Conservation (phyloP, 2,329 filamentous ascomycete species). For the Aspergillus flavus region DNA sequence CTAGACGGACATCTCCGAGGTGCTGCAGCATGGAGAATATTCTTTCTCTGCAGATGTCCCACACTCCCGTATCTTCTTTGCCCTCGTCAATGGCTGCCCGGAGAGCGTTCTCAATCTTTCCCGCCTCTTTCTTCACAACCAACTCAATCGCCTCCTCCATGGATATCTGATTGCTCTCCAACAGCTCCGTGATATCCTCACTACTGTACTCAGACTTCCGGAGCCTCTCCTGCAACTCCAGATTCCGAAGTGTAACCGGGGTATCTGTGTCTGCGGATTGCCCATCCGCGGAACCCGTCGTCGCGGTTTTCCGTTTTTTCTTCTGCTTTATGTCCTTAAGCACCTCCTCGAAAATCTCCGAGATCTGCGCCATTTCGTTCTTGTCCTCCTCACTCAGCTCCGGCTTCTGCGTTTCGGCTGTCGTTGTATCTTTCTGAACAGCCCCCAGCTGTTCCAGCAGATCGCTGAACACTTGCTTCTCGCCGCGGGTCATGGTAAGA, state of each 20-base stretch:
- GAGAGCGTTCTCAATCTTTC: slow-evolving; percentile 35
- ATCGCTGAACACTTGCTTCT: slow-evolving; percentile 19
- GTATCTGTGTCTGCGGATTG: background rate
- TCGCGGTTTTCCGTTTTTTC: background rate
- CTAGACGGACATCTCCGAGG: slow-evolving; percentile 21
- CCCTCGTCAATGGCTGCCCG: slow-evolving; percentile 29
- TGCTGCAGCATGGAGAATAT: slow-evolving; percentile 43
- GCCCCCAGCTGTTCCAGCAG: slow-evolving; percentile 16
- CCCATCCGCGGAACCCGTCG: background rate
- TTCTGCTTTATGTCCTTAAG: slow-evolving; percentile 20
- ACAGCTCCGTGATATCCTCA: slow-evolving; percentile 12
- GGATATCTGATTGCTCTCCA: slow-evolving; percentile 18
- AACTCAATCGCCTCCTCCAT: slow-evolving; percentile 27
- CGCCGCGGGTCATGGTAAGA: slow-evolving; percentile 17
- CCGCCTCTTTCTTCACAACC: slow-evolving; percentile 33
- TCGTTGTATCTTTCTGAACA: background rate
- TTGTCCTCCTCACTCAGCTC: slow-evolving; percentile 16
- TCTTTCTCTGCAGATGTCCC: slow-evolving; percentile 42
- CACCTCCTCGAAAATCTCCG: slow-evolving; percentile 29
- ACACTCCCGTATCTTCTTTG: slow-evolving; percentile 40
- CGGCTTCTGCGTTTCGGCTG: slow-evolving; percentile 2
- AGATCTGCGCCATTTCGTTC: slow-evolving; percentile 29
- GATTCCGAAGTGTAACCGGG: background rate
- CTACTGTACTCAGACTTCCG: slow-evolving; percentile 2
- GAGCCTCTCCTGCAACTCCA: slow-evolving; percentile 1